Evolutionary conservation across 2,329 filamentous ascomycete genomes (phyloP), one percentile per base, ranked within the genome.

Genomic region (Lasiodiplodia sp.): DNA sequence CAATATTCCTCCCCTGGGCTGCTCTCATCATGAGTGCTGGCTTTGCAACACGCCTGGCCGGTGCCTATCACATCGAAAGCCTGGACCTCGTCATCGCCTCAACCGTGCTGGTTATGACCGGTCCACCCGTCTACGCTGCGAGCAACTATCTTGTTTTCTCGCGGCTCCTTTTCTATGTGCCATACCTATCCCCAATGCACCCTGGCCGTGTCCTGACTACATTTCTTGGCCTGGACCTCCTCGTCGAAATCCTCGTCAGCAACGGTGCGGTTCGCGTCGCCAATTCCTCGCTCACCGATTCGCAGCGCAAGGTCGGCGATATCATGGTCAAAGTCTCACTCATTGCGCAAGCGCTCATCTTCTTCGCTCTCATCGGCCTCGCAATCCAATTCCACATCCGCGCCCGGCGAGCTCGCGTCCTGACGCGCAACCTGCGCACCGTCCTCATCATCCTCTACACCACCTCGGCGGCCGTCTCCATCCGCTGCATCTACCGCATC

Each of bases 101-200:
- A 21, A 52, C 21, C n/a, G 60, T 69, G 78, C 78, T 8, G 79
- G 79, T n/a, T 76, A 75, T 64, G 28, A 51, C 28, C 58, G 87
- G 86, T 2, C 89, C 89, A 0, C 79, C 91, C 4, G 85, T 89
- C 51, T 87, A 88, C 65, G 81, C 88, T 3, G 83, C 86, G 60
- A 64, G 60, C 67, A 89, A 90, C 73, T 90, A 90, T 76, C 84
- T 88, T 72, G 83, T 89, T 67, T 84, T 91, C 28, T 85, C 85
- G 2, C 84, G 87, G 4, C 81, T 88, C 14, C 81, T 91, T 23
- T 86, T 86, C 75, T 91, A 90, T 76, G 81, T 88, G 2, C 88
- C 88, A 0, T 87, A 89, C 73, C 82, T 86, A 68, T 82, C 87
- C 0, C 87, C 87, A 0, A 82, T 88, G 40, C 85, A 88, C 71